Conservation (phyloP, 208 protist genomes). For the Leishmania mexicana region DNA sequence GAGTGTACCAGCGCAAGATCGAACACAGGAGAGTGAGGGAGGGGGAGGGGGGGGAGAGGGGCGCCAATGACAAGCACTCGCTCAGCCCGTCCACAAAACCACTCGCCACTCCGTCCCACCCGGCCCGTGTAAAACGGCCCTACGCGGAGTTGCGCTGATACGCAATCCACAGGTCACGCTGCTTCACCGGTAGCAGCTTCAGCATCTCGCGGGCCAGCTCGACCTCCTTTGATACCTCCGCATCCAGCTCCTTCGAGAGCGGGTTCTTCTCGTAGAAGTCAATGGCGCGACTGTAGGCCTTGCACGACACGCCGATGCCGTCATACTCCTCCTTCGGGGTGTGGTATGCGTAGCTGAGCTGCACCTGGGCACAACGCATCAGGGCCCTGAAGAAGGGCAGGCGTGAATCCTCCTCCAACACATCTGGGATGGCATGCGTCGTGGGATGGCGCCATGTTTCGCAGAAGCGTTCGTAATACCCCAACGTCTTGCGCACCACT, state of each 20-base stretch:
- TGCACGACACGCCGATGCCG: conserved; percentile 46
- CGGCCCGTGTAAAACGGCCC: neutral
- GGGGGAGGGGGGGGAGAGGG: neutral
- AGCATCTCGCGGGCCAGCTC: conserved; percentile 41
- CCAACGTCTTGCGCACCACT: conserved; percentile 50
- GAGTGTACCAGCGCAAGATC: neutral
- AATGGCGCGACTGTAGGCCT: conserved; percentile 59
- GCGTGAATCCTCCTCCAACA: conserved; percentile 71
- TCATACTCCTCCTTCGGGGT: conserved; percentile 84
- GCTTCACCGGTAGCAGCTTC: conserved; percentile 72
- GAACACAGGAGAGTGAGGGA: neutral
- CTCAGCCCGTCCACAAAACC: neutral
- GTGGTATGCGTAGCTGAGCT: conserved; percentile 43
- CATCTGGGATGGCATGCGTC: conserved; percentile 48
- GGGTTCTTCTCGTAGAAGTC: conserved; percentile 67
- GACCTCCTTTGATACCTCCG: conserved; percentile 44
- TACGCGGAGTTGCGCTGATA: conserved; percentile 40
- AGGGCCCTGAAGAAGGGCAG: conserved; percentile 79
- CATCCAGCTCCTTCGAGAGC: conserved; percentile 18
- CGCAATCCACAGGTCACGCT: conserved; percentile 60
- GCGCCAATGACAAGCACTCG: neutral
- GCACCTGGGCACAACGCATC: conserved; percentile 75
- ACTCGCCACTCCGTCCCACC: neutral
- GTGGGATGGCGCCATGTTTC: conserved; percentile 74
- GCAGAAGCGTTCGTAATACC: conserved; percentile 75